A percentile compares a stretch with the other conserved stretches of the same genome.
phyloP scores from a whole-genome alignment of 148 eudicot genomes.

The Arbutus unedo region DNA sequence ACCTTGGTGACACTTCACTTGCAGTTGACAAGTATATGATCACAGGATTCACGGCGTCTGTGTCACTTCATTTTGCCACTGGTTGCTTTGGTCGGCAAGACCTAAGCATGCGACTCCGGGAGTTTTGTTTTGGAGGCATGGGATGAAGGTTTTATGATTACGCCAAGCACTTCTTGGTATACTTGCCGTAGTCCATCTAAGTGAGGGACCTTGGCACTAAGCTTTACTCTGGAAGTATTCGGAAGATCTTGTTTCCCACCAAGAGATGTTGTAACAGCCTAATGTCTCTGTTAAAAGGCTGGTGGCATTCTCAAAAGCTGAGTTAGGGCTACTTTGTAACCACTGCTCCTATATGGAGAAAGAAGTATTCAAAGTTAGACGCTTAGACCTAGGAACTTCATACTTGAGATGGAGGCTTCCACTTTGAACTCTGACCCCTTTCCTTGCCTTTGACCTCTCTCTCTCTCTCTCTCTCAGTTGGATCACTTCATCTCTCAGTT shows the following conservation, averaged over 20 bases:
- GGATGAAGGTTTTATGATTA: background rate
- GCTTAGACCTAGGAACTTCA: background rate
- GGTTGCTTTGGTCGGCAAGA: background rate
- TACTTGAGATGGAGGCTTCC: background rate
- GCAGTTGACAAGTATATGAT: background rate
- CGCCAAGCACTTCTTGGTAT: background rate
- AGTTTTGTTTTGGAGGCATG: background rate
- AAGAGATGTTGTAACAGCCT: background rate
- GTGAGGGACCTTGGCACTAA: background rate
- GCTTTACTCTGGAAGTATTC: conserved; percentile 5
- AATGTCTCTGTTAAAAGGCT: background rate
- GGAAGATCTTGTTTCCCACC: background rate
- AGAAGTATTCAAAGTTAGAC: background rate
- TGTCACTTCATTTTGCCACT: background rate
- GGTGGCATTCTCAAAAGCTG: background rate
- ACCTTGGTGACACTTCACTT: background rate
- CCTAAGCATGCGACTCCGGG: background rate
- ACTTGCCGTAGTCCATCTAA: background rate
- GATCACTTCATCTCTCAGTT: background rate
- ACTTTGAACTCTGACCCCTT: background rate
- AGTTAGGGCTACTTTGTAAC: background rate
- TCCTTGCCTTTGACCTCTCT: background rate
- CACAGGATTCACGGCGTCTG: background rate
- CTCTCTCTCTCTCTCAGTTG: background rate
- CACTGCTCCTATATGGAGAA: background rate